phyloP scores from a whole-genome alignment of 805 yeast species.

The Starmera amethionina region DNA sequence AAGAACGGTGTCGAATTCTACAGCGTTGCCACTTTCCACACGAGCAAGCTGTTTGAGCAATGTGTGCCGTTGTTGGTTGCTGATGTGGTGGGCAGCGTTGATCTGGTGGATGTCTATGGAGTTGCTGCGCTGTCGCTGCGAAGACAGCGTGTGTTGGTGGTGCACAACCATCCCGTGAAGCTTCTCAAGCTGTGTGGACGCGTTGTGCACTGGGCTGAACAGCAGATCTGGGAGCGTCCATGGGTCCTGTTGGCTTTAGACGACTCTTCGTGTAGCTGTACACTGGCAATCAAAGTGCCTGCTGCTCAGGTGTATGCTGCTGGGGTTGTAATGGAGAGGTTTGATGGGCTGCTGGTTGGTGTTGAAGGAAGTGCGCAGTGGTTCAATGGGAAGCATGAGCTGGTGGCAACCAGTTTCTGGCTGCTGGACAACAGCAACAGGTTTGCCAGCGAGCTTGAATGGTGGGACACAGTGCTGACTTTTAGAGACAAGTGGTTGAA shows the following conservation, averaged over 20 bases:
- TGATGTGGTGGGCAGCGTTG: constrained; percentile 18
- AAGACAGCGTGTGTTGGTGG: constrained; percentile 18
- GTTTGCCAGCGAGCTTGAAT: neutral
- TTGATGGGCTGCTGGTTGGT: no score
- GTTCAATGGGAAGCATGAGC: neutral
- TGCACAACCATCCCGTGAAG: constrained; percentile 33
- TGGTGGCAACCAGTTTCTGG: neutral
- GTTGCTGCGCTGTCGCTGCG: constrained; percentile 12
- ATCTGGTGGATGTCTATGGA: constrained; percentile 18
- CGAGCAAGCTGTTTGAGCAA: constrained; percentile 19
- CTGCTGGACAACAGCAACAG: neutral
- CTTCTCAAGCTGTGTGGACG: constrained; percentile 26
- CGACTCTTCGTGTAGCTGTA: no score
- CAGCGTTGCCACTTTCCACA: constrained; percentile 24
- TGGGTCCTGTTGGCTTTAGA: no score
- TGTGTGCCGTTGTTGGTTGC: constrained; percentile 21
- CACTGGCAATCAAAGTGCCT: no score
- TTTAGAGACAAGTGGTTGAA: neutral
- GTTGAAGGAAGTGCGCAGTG: neutral
- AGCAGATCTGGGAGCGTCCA: no score
- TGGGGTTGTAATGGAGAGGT: no score
- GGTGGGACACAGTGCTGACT: neutral
- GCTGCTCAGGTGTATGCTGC: no score
- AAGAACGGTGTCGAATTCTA: constrained; percentile 21
- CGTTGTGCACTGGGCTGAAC: constrained; percentile 12